These are phyloP conservation scores for Dactylella cylindrospora DNA, from an alignment of 2,329 filamentous ascomycete species.

Conservation along the genomic window DNA sequence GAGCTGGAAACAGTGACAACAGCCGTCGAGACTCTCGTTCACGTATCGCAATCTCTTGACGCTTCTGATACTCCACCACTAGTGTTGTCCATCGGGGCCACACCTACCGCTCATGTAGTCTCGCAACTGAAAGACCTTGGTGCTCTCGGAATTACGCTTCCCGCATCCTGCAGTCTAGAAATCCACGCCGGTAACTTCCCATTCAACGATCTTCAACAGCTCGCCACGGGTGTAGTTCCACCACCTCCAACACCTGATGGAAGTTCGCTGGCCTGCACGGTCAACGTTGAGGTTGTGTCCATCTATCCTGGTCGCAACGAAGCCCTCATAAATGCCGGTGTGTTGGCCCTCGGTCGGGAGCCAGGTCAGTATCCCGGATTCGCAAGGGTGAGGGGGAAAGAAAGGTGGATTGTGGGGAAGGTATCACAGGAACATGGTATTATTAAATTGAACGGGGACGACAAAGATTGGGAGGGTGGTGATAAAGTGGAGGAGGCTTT, in stretches of 20 bases:
- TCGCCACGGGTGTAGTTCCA: constrained; percentile 67
- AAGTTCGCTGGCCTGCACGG: constrained; percentile 64
- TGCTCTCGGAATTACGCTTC: constrained; percentile 46
- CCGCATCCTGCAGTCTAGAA: constrained; percentile 59
- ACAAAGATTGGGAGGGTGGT: constrained; percentile 50
- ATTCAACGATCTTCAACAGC: constrained; percentile 74
- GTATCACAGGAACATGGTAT: constrained; percentile 80
- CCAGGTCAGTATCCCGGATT: constrained; percentile 72
- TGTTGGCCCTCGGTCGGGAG: constrained; percentile 70
- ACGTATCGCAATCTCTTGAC: constrained; percentile 50
- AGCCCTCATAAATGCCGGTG: constrained; percentile 68
- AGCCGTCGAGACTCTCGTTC: constrained; percentile 53
- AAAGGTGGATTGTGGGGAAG: constrained; percentile 67
- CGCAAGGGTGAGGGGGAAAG: constrained; percentile 63
- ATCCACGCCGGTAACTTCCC: constrained; percentile 77
- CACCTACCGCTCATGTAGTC: constrained; percentile 62
- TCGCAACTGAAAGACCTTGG: constrained; percentile 46
- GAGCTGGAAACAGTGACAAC: constrained; percentile 62
- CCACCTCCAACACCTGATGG: constrained; percentile 54
- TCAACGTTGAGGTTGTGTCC: constrained; percentile 71
- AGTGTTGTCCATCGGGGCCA: constrained; percentile 71
- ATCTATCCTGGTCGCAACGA: constrained; percentile 68
- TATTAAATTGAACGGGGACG: constrained; percentile 60
- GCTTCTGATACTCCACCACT: constrained; percentile 43
- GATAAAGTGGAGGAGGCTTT: constrained; percentile 51